These are phyloP conservation scores for Acanthamoeba sp. DNA, from an alignment of 208 protist genomes.

Conservation along the genomic window DNA sequence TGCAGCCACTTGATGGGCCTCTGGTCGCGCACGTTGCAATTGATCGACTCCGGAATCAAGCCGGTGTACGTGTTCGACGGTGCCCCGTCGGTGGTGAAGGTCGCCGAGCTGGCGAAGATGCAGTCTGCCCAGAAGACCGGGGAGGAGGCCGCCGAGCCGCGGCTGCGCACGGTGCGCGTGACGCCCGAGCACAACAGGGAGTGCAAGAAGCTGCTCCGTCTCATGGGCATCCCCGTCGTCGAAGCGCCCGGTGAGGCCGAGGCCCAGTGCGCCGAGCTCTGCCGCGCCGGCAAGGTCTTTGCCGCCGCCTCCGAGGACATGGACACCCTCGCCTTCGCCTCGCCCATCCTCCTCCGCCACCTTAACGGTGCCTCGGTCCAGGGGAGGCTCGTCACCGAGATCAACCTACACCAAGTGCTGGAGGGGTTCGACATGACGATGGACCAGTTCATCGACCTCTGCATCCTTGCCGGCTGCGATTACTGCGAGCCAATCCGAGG, in stretches of 20 bases:
- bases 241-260: conserved; percentile 98
- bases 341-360: conserved; percentile 96
- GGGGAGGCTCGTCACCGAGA: conserved; percentile 96
- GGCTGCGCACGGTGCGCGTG: conserved; percentile 86
- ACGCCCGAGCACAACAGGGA: conserved; percentile 82
- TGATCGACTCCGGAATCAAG: conserved; percentile 99
- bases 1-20: conserved; percentile 97
- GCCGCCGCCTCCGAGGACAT: conserved; percentile 99
- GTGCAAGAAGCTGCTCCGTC: conserved; percentile 96
- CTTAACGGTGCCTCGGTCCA: conserved; percentile 96
- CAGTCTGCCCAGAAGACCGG: neutral
- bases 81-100: neutral
- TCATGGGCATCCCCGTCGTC: conserved; percentile 98
- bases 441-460: conserved; percentile 81
- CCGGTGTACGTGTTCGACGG: conserved; percentile 93
- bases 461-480: conserved; percentile 99
- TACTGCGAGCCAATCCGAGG: conserved; percentile 98
- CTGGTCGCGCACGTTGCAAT: conserved; percentile 97
- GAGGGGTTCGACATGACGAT: conserved; percentile 83
- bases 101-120: neutral
- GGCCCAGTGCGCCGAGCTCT: conserved; percentile 98
- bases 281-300: conserved; percentile 95
- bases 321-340: conserved; percentile 99
- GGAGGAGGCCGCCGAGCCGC: conserved; percentile 97
- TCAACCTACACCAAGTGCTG: conserved; percentile 90